Percentiles rank a stretch among this genome's conserved stretches.
These are phyloP conservation scores for Sugiyamaella japonica DNA, from an alignment of 1,139 yeast genomes.

Conservation along the genomic window DNA sequence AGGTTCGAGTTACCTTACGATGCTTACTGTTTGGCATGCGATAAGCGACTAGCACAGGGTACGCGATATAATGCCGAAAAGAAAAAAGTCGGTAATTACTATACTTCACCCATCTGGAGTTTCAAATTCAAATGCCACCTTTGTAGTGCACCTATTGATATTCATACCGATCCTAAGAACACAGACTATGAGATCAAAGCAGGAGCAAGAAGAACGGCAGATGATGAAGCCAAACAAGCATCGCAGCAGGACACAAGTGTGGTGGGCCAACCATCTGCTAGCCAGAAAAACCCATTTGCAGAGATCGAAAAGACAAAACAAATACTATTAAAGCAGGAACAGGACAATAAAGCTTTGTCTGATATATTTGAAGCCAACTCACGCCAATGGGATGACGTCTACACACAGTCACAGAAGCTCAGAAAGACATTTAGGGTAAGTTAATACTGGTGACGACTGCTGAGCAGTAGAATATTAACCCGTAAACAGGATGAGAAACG, in stretches of 20 bases:
- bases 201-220: slow-evolving; percentile 35
- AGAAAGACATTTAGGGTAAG: slow-evolving; percentile 25
- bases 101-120: slow-evolving; percentile 37
- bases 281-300: slow-evolving; percentile 27
- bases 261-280: slow-evolving; percentile 19
- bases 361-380: slow-evolving; percentile 21
- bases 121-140: slow-evolving; percentile 37
- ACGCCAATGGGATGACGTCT: slow-evolving; percentile 30
- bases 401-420: slow-evolving; percentile 28
- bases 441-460: too few relatives aligned
- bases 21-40: slow-evolving; percentile 35
- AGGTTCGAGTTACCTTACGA: slow-evolving; percentile 40
- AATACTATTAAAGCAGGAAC: slow-evolving; percentile 15
- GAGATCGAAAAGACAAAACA: slow-evolving; percentile 25
- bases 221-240: slow-evolving; percentile 17
- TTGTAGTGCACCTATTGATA: slow-evolving; percentile 34
- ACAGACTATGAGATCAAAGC: slow-evolving; percentile 32
- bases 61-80: slow-evolving; percentile 41
- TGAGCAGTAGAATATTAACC: not conserved
- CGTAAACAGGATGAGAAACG: slow-evolving; percentile 17
- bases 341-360: slow-evolving; percentile 20
- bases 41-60: slow-evolving; percentile 36
- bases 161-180: slow-evolving; percentile 40
- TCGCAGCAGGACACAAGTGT: not conserved
- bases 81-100: slow-evolving; percentile 35